Conservation (phyloP, 768 basidiomycete genomes). For the Pleurotus tuber-regium region DNA sequence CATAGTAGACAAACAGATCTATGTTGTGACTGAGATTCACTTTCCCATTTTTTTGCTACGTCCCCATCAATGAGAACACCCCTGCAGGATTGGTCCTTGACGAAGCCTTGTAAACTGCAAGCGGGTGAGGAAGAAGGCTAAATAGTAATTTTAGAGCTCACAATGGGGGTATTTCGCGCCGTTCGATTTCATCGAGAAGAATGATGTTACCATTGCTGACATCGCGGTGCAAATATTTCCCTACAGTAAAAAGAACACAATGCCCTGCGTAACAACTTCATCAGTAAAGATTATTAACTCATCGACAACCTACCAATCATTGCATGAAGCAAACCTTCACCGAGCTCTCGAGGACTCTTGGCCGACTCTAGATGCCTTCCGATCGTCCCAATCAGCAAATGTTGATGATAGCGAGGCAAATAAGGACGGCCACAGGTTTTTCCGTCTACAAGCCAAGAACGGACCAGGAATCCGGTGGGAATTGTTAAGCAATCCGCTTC, state of each 20-base stretch:
- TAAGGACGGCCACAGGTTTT: neutral
- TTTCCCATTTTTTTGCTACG: constrained; percentile 6
- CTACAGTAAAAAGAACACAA: constrained; percentile 3
- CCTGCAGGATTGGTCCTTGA: constrained; percentile 3
- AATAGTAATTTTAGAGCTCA: neutral
- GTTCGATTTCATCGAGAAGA: neutral
- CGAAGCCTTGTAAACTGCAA: too few relatives aligned
- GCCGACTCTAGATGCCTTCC: neutral
- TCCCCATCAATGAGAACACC: constrained; percentile 12
- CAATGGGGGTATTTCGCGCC: neutral
- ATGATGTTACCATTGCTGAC: constrained; percentile 12
- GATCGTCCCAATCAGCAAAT: neutral
- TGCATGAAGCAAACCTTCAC: constrained; percentile 1
- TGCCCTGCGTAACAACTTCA: too few relatives aligned
- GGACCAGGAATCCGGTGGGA: too few relatives aligned
- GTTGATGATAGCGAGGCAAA: neutral
- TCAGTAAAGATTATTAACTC: too few relatives aligned
- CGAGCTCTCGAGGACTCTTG: neutral
- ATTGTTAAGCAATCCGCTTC: neutral
- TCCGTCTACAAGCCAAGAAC: neutral
- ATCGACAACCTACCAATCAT: constrained; percentile 10
- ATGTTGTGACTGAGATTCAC: neutral
- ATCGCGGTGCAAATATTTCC: constrained; percentile 8
- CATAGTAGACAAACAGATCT: neutral
- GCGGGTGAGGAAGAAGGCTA: too few relatives aligned